Conservation (phyloP, 768 basidiomycete species). For the Auricularia heimuer region DNA sequence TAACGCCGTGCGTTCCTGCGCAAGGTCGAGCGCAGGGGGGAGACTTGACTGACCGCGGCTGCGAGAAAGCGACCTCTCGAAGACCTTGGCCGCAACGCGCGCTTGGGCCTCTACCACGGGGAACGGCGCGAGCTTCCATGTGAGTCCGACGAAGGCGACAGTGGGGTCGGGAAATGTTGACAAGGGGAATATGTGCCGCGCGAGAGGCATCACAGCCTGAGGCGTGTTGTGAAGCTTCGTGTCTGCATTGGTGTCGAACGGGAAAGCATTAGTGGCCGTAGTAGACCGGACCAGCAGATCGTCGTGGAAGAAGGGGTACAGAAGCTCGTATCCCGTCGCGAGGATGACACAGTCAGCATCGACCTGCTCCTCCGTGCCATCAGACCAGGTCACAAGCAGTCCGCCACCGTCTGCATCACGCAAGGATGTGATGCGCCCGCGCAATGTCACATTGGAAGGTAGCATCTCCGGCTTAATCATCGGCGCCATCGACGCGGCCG, state of each 20-base stretch:
- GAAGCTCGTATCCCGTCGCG: constrained; percentile 65
- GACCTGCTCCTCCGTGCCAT: constrained; percentile 39
- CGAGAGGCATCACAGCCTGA: constrained; percentile 60
- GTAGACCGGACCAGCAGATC: constrained; percentile 30
- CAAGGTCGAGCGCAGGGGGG: constrained; percentile 30
- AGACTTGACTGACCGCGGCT: background rate
- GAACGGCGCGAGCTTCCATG: constrained; percentile 53
- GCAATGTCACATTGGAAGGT: constrained; percentile 26
- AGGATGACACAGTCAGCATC: constrained; percentile 55
- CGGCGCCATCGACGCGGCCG: background rate
- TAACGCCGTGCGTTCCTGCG: constrained; percentile 39
- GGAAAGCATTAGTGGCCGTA: constrained; percentile 18
- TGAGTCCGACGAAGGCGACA: constrained; percentile 59
- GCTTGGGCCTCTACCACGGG: constrained; percentile 75
- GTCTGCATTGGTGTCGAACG: constrained; percentile 20
- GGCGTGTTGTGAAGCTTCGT: constrained; percentile 54
- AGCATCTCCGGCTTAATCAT: background rate
- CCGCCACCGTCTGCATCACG: constrained; percentile 9
- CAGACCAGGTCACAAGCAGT: constrained; percentile 45
- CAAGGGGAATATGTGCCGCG: constrained; percentile 59
- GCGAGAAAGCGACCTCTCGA: constrained; percentile 20
- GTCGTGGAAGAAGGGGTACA: constrained; percentile 51
- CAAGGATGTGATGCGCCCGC: constrained; percentile 36
- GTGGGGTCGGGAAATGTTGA: constrained; percentile 34
- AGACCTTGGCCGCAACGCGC: constrained; percentile 46